These are phyloP conservation scores for Solanum hybrid DNA, from an alignment of 305 asterid species.

Conservation along the genomic window DNA sequence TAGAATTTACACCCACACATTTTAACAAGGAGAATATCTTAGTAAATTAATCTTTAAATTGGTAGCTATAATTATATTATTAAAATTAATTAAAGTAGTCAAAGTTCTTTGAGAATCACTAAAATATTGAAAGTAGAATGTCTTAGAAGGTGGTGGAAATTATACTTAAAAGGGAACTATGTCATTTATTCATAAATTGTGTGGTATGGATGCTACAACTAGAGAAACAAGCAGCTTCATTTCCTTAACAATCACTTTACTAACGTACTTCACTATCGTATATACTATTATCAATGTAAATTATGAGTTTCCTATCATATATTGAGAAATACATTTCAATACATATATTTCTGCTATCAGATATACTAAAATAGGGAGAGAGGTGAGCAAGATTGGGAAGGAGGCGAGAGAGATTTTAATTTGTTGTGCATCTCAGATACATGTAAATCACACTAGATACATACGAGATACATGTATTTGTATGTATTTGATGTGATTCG, in stretches of 20 bases:
- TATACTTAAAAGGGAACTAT: background rate
- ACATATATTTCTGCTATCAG: no score
- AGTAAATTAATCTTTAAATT: background rate
- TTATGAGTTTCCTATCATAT: no score
- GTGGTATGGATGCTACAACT: background rate
- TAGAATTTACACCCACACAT: background rate
- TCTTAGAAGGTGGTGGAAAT: background rate
- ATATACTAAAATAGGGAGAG: no score
- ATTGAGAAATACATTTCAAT: no score
- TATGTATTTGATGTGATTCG: background rate
- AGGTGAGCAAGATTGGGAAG: background rate
- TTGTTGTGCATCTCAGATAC: background rate
- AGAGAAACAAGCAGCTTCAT: no score
- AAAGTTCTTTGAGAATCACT: background rate
- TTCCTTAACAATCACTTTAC: background rate
- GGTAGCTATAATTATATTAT: background rate
- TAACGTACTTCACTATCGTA: no score
- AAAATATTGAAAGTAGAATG: background rate
- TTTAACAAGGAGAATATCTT: background rate
- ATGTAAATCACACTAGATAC: background rate
- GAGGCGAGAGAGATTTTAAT: fast-evolving
- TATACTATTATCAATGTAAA: no score
- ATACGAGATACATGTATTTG: background rate
- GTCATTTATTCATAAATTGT: background rate
- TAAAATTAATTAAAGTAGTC: background rate